Conservation (phyloP, 2,329 filamentous ascomycete species). For the Alternaria ventricosa region DNA sequence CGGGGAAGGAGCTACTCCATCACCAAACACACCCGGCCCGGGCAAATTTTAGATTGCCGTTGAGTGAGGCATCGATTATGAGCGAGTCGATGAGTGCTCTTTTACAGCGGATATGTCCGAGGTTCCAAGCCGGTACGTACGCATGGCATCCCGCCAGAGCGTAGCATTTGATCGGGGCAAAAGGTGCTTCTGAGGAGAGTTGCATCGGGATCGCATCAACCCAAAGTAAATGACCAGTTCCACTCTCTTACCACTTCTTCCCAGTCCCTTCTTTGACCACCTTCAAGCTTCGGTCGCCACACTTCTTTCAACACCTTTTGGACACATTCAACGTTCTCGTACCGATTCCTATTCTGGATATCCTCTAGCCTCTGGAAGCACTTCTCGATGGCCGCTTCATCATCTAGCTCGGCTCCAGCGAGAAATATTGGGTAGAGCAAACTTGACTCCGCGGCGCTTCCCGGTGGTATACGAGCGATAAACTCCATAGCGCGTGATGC, state of each 20-base stretch:
- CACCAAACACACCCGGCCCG: background rate
- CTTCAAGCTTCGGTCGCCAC: slow-evolving; percentile 40
- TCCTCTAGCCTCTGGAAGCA: slow-evolving; percentile 39
- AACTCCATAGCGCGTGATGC: slow-evolving; percentile 45
- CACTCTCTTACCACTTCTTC: slow-evolving; percentile 45
- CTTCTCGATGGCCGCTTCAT: slow-evolving; percentile 36
- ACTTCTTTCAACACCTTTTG: slow-evolving; percentile 46
- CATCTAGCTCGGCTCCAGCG: slow-evolving; percentile 42
- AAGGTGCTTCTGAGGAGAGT: background rate
- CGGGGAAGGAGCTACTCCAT: background rate
- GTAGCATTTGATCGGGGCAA: background rate
- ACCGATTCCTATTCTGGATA: slow-evolving; percentile 43
- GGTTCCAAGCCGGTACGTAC: background rate
- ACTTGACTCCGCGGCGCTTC: slow-evolving; percentile 44
- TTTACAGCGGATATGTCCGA: background rate
- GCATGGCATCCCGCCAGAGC: background rate
- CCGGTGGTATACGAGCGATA: slow-evolving; percentile 42
- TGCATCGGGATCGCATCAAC: slow-evolving; percentile 17
- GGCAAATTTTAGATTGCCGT: background rate
- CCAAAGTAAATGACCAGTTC: slow-evolving; percentile 45
- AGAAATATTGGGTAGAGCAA: slow-evolving; percentile 47
- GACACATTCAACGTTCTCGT: slow-evolving; percentile 44
- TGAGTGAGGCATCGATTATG: background rate
- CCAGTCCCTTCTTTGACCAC: slow-evolving; percentile 40
- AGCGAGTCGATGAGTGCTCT: background rate